phyloP scores from a whole-genome alignment of 345 rosid genomes.

The Syzygium oleosum region DNA sequence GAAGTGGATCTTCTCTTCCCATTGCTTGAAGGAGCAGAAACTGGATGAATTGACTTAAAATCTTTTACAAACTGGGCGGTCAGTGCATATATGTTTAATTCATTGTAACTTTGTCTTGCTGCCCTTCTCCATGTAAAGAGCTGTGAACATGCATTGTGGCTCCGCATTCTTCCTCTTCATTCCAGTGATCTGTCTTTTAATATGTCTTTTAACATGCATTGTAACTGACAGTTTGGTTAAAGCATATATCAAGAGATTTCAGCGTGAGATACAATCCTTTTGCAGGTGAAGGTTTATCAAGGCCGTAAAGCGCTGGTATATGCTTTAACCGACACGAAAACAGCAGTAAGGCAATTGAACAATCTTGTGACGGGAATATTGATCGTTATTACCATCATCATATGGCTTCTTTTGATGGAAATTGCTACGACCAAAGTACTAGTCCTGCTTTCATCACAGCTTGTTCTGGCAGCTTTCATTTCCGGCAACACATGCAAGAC shows the following conservation, averaged over 20 bases:
- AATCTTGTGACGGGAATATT: slow-evolving; percentile 46
- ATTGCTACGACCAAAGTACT: slow-evolving; percentile 69
- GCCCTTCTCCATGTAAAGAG: neutral
- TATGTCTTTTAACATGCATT: neutral
- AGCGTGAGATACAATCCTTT: neutral
- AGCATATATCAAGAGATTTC: neutral
- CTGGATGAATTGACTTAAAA: slow-evolving; percentile 38
- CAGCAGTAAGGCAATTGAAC: slow-evolving; percentile 69
- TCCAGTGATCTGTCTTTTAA: neutral
- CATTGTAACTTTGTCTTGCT: neutral
- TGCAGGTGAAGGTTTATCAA: slow-evolving; percentile 64
- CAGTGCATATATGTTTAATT: neutral
- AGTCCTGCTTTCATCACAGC: slow-evolving; percentile 52
- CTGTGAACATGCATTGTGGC: neutral
- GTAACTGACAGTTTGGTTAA: too few species aligned
- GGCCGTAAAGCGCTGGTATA: slow-evolving; percentile 56
- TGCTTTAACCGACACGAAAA: slow-evolving; percentile 73
- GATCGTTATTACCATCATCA: slow-evolving; percentile 19
- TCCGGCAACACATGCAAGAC: slow-evolving; percentile 80
- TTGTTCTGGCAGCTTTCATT: slow-evolving; percentile 55
- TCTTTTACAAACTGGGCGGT: slow-evolving; percentile 82
- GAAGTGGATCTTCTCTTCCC: slow-evolving; percentile 75
- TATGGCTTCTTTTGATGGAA: slow-evolving; percentile 65
- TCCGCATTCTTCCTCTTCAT: neutral
- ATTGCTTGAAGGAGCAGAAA: slow-evolving; percentile 46